phyloP scores from a whole-genome alignment of 208 protist genomes.

The Leishmania tarentolae region DNA sequence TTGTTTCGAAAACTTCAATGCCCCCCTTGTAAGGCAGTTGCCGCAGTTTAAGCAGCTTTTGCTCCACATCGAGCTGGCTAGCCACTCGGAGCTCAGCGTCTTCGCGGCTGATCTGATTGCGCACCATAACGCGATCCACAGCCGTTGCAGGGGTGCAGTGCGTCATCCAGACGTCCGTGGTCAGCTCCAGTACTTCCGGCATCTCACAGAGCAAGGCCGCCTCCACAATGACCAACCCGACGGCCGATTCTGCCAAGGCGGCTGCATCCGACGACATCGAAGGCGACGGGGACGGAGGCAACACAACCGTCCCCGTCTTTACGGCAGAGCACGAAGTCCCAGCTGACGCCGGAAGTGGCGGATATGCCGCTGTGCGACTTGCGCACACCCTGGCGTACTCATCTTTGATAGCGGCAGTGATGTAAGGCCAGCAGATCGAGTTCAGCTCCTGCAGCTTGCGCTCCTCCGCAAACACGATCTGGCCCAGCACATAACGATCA shows the following conservation, averaged over 20 bases:
- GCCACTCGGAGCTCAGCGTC: conserved; percentile 53
- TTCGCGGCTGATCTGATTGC: conserved; percentile 43
- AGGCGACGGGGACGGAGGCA: background rate
- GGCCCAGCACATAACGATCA: conserved; percentile 53
- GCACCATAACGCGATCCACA: conserved; percentile 47
- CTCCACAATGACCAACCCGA: conserved; percentile 64
- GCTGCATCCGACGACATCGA: background rate
- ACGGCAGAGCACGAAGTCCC: background rate
- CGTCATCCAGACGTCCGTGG: conserved; percentile 75
- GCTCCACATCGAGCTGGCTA: conserved; percentile 36
- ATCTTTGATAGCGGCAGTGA: conserved; percentile 47
- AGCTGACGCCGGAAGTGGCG: background rate
- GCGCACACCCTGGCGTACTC: conserved; percentile 21
- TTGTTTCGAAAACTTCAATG: conserved; percentile 64
- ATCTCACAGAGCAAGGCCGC: conserved; percentile 77
- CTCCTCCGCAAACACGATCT: conserved; percentile 56
- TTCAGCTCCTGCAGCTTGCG: conserved; percentile 54
- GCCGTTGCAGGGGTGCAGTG: conserved; percentile 48
- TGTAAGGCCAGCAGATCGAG: conserved; percentile 76
- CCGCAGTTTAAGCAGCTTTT: conserved; percentile 35
- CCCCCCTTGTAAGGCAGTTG: conserved; percentile 42
- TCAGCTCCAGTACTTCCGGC: conserved; percentile 25
- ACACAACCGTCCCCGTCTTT: background rate
- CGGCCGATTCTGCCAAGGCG: background rate
- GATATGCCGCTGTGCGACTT: background rate